These are phyloP conservation scores for Phytophthora multivora DNA, from an alignment of 352 stramenopile genomes.

Conservation along the genomic window DNA sequence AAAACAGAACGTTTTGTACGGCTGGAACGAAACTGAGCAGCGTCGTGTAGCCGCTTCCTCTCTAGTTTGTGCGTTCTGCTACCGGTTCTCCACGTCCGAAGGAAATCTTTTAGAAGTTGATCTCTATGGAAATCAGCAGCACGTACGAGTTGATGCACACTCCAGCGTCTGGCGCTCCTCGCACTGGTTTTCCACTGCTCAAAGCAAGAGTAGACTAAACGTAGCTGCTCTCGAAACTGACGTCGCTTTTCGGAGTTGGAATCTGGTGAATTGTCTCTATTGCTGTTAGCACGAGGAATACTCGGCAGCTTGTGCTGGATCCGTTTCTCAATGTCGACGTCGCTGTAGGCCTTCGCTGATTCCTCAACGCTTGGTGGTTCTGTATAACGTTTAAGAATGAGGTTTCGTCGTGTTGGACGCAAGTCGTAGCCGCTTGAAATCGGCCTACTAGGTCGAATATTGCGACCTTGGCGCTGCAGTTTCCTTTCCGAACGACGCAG, in stretches of 20 bases:
- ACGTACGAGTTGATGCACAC: conserved; percentile 14
- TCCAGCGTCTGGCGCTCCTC: neutral
- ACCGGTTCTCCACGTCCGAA: conserved; percentile 10
- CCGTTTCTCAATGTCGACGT: neutral
- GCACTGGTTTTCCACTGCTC: conserved; percentile 23
- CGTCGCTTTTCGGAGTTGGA: conserved; percentile 19
- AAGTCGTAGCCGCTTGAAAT: neutral
- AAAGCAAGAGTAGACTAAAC: conserved; percentile 32
- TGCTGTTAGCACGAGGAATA: neutral
- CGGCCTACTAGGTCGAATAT: neutral
- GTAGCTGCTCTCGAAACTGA: conserved; percentile 26
- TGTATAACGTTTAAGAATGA: conserved; percentile 28
- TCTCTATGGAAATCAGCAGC: conserved; percentile 5
- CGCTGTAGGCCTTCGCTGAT: neutral
- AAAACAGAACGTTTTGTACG: conserved; percentile 9
- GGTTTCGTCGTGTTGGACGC: conserved; percentile 13
- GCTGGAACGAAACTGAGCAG: conserved; percentile 11
- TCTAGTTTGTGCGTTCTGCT: conserved; percentile 3
- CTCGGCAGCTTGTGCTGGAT: neutral
- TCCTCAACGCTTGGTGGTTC: conserved; percentile 10
- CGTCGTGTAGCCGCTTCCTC: conserved; percentile 3
- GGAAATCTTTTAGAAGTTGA: neutral
- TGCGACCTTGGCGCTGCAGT: neutral
- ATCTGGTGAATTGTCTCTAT: neutral
- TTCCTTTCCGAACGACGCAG: conserved; percentile 26